Conservation (phyloP, 2,329 filamentous ascomycete genomes). For the Hypoxylon sp. region DNA sequence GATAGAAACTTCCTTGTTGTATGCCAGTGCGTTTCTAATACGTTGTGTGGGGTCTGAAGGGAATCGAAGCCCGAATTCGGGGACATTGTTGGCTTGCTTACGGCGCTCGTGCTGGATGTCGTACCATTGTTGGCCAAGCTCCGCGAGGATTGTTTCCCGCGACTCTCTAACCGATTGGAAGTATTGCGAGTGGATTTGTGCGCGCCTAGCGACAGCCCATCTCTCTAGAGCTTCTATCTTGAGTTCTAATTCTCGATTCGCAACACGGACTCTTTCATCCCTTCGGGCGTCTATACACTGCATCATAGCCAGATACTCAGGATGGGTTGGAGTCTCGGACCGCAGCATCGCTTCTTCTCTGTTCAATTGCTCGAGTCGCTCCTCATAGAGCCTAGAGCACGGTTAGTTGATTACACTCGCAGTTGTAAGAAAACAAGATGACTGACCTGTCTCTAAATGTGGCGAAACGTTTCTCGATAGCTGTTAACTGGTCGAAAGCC, state of each 20-base stretch:
- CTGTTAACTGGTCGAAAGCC: slow-evolving; percentile 83
- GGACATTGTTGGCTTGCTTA: slow-evolving; percentile 81
- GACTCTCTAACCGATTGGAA: slow-evolving; percentile 88
- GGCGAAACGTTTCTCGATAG: slow-evolving; percentile 90
- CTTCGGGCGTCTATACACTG: slow-evolving; percentile 86
- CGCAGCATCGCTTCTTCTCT: slow-evolving; percentile 74
- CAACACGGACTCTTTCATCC: slow-evolving; percentile 83
- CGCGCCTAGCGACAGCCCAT: slow-evolving; percentile 83
- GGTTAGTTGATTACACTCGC: slow-evolving; percentile 47
- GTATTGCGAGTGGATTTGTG: slow-evolving; percentile 91
- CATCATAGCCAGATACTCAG: slow-evolving; percentile 91
- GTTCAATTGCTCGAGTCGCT: slow-evolving; percentile 86
- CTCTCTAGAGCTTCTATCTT: slow-evolving; percentile 80
- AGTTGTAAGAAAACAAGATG: background rate
- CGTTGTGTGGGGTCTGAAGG: slow-evolving; percentile 83
- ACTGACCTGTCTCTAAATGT: slow-evolving; percentile 83
- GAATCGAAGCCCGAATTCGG: slow-evolving; percentile 86
- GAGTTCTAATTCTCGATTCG: slow-evolving; percentile 80
- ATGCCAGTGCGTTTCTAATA: slow-evolving; percentile 86
- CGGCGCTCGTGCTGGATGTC: slow-evolving; percentile 91
- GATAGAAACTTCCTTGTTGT: slow-evolving; percentile 95
- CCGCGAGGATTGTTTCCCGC: slow-evolving; percentile 83
- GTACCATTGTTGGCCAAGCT: slow-evolving; percentile 91
- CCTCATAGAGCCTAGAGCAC: slow-evolving; percentile 81
- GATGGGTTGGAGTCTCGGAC: slow-evolving; percentile 79